Evolutionary conservation across 2,329 filamentous ascomycete species (phyloP), one percentile per base, ranked within the genome.

Genomic region (Balansia obtecta): DNA sequence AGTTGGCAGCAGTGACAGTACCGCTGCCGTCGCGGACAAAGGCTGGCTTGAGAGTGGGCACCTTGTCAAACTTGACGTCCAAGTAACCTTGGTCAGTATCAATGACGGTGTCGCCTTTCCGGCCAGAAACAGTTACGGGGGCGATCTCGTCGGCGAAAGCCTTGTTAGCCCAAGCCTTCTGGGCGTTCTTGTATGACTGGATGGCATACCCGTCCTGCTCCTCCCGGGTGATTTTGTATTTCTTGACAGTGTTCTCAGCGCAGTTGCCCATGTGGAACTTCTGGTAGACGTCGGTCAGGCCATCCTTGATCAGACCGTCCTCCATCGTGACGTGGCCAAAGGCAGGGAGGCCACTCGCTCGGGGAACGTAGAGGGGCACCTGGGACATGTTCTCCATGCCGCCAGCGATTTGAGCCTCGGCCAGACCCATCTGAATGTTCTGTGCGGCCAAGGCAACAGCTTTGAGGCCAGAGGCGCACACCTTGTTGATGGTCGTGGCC

Each of bases 311-410:
- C 60, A 98, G 70, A 0, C 91, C 93, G 62, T 98, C 93, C 66
- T 95, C 85, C 68, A 95, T 72, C 68, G 86, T 86, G 58, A 93
- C 75, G 60, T 95, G 82, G 34, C 93, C 93, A 61, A 97, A 96
- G 0, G 88, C 73, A 1, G 90, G 87, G 58, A 93, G 75, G 54
- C 85, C 80, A 61, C 82, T 88, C n/a, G 88, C 81, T 33, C 93
- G 82, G 8, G 86, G 82, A 32, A 94, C 71, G 64, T 96, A 97
- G 69, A 94, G 94, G 2, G 93, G 93, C 4, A 95, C 88, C 39
- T 86, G 79, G 6, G 87, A 88, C 93, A 98, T 98, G 69, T 88
- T 96, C 72, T 98, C 93, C 86, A 98, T 96, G 49, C 93, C 93
- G 54, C 93, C 93, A 1, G 93, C 93, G 8, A 97, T 76, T 65